Base-by-base conservation (phyloP, 768 basidiomycete genomes). In the Ramaria sp. region DNA sequence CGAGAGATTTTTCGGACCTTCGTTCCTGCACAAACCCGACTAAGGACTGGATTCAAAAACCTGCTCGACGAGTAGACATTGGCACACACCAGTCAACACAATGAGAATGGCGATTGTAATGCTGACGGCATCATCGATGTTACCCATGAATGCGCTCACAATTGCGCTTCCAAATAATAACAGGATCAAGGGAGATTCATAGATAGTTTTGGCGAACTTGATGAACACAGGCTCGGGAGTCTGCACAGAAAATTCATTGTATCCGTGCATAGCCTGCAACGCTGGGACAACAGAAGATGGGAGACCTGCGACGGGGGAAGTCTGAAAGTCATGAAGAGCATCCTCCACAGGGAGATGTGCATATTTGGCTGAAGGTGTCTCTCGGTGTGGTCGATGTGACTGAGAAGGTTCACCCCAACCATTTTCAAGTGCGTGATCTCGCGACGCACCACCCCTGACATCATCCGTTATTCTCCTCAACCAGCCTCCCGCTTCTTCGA, bases 11-110 rank as follows among this genome's bases (percentile, higher is more conserved):
- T 65, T 97, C 94, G 1, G 95, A 97, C 30, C 94, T 78, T 57
- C 87, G 82, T 67, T 98, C 94, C 67, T 98, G 94, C 28, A 98
- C 82, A 63, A 97, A 98, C 9, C 91, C 95, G 58, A 98, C 94
- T 77, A 59, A 45, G 52, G 38, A 32, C 55, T 3, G 43, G 32
- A 50, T 12, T 41, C 20, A 38, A 24, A 22, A 52, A 18, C 9
- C 7, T 25, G 25, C 39, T 8, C 1, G 48, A 28, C 10, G 12
- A 48, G 13, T 12, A 16, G 25, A 41, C 3, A 32, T 27, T 43
- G n/a, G 20, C 25, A 60, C 77, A 66, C 61, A 94, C 92, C 92
- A 36, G 93, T 94, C 5, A 98, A 70, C 22, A 98, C 94, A 55
- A 97, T 97, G 27, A 89, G 69, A 16, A 98, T 87, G 25, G 94